Evolutionary conservation across 192 early-diverging fungal genomes (phyloP), one percentile per base, ranked within the genome.

Genomic region (Umbelopsis sp.): DNA sequence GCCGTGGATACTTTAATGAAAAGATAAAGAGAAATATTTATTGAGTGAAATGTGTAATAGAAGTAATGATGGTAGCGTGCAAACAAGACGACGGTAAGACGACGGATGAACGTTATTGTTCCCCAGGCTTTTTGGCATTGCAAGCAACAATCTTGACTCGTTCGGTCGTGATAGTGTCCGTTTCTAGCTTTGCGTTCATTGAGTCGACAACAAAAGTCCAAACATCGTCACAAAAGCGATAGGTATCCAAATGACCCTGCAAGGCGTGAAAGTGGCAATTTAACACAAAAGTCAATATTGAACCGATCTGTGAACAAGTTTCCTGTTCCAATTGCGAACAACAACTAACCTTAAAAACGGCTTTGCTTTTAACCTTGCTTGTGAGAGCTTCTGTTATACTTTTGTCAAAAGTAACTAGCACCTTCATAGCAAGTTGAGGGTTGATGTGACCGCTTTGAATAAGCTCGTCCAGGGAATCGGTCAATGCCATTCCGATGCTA

Each of bases 121-220:
- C 90, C 13, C 92, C 92, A 25, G 90, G 89, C 30, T 87, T 85
- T 47, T 83, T 89, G 44, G 89, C 86, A 74, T 91, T 94, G 69
- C 97, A 98, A 2, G 97, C 95, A 49, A 99, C 94, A 70, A 99
- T 90, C 75, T 98, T 98, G 78, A 98, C 90, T 77, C 95, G 94
- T 64, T 98, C 94, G 21, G 91, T 91, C 1, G 84, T 81, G 2
- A 96, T 83, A 12, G 74, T 82, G 25, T 97, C 97, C 64, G 89
- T 82, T 27, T 98, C 98, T 68, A 98, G 89, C 49, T 90, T 88
- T 77, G 98, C 94, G n/a, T 84, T 91, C 27, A 93, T 89, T 47
- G 89, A 85, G 37, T 92, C 89, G 58, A 96, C 88, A 41, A 97
- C 88, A 84, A 99, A 97, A 1, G 97, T 98, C 95, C 95, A 99